These are phyloP conservation scores for Pseudomonodictys pantanalensis DNA, from an alignment of 495 filamentous ascomycete species.

Conservation along the genomic window DNA sequence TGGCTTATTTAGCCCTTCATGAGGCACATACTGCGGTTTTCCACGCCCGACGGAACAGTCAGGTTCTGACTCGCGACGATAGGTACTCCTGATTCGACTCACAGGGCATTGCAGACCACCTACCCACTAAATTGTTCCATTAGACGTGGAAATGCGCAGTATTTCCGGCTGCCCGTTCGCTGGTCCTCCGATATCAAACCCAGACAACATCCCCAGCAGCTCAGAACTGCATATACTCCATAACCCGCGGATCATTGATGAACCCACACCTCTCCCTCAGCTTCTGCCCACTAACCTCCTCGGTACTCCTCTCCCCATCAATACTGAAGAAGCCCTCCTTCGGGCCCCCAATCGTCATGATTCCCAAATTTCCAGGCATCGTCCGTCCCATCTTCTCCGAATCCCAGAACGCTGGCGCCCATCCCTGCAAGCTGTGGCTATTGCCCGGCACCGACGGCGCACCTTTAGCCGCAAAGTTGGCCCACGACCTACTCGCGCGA, in stretches of 20 bases:
- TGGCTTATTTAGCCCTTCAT: no score
- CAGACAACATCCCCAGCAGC: neutral
- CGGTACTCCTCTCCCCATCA: neutral
- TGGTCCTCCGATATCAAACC: neutral
- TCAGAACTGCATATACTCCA: conserved; percentile 14
- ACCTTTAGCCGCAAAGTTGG: neutral
- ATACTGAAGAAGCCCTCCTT: conserved; percentile 4
- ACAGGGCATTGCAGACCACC: no score
- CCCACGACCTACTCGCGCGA: conserved; percentile 8
- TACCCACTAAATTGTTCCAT: no score
- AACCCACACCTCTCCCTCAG: conserved; percentile 22
- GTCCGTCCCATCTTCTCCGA: neutral
- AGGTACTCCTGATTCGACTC: no score
- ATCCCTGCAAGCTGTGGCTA: neutral
- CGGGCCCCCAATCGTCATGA: conserved; percentile 18
- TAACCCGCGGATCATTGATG: conserved; percentile 11
- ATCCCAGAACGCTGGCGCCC: neutral
- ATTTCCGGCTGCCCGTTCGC: neutral
- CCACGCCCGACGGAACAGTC: no score
- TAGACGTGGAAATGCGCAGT: neutral
- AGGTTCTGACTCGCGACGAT: no score
- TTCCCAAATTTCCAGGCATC: neutral
- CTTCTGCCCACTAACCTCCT: conserved; percentile 7
- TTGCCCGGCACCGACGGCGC: neutral
- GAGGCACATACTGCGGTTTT: no score